A percentile compares a stretch with the other conserved stretches of the same genome.
Conservation (phyloP, 2,329 filamentous ascomycete species). For the Coniella vitis region DNA sequence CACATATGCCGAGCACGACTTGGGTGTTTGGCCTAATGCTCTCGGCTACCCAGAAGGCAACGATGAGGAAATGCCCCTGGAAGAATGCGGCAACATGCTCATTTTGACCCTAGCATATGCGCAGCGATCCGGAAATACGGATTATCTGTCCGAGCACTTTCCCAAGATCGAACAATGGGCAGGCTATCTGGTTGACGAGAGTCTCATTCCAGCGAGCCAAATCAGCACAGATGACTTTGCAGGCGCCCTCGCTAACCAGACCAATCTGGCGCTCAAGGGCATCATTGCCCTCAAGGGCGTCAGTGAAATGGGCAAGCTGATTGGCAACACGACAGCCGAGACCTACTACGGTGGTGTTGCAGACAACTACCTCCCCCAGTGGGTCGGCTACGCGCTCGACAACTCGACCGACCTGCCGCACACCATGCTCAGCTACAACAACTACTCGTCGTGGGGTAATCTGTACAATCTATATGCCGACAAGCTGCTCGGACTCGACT, state of each 20-base stretch:
- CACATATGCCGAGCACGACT: slow-evolving; percentile 65
- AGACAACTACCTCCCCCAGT: slow-evolving; percentile 62
- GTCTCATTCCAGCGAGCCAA: slow-evolving; percentile 68
- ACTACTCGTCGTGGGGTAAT: slow-evolving; percentile 43
- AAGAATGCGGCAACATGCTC: slow-evolving; percentile 76
- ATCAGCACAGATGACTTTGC: slow-evolving; percentile 81
- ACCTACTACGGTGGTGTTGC: slow-evolving; percentile 55
- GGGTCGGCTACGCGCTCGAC: slow-evolving; percentile 66
- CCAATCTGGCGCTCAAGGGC: slow-evolving; percentile 76
- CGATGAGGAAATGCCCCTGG: slow-evolving; percentile 70
- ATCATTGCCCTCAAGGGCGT: slow-evolving; percentile 80
- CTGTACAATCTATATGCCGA: slow-evolving; percentile 83
- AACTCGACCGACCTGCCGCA: slow-evolving; percentile 54
- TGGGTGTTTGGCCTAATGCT: slow-evolving; percentile 65
- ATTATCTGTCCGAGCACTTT: slow-evolving; percentile 61
- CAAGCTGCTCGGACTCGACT: slow-evolving; percentile 65
- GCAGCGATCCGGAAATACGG: slow-evolving; percentile 45
- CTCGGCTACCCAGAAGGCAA: slow-evolving; percentile 63
- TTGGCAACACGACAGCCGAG: slow-evolving; percentile 41
- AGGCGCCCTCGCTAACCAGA: slow-evolving; percentile 70
- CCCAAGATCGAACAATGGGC: slow-evolving; percentile 72
- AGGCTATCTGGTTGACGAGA: slow-evolving; percentile 66
- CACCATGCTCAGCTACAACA: slow-evolving; percentile 72
- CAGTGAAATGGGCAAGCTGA: slow-evolving; percentile 59
- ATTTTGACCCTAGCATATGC: slow-evolving; percentile 71